phyloP scores from a whole-genome alignment of 495 filamentous ascomycete species.

The Tuber magnatum region DNA sequence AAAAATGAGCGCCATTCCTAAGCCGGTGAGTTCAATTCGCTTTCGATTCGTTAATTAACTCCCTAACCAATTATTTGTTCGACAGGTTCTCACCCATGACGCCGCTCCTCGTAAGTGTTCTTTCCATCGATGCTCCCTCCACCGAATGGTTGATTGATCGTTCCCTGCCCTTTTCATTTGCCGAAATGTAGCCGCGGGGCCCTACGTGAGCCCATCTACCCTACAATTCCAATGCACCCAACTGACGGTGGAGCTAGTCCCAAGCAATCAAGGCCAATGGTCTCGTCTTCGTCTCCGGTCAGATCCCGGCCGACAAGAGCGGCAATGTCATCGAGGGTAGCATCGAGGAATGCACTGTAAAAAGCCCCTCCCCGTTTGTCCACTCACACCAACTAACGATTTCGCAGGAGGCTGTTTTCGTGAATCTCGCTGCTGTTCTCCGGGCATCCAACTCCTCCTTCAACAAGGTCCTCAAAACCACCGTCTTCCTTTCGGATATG shows the following conservation, averaged over 20 bases:
- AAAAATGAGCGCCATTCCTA: constrained; percentile 35
- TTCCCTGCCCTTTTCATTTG: constrained; percentile 7
- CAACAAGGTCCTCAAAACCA: constrained; percentile 62
- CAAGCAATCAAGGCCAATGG: constrained; percentile 80
- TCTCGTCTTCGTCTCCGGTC: constrained; percentile 85
- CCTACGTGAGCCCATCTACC: constrained; percentile 27
- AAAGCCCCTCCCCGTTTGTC: constrained; percentile 38
- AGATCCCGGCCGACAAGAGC: constrained; percentile 71
- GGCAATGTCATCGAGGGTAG: constrained; percentile 68
- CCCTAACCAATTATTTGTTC: not conserved
- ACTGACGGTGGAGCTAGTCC: constrained; percentile 50
- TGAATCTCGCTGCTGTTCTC: constrained; percentile 60
- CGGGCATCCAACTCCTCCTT: constrained; percentile 56
- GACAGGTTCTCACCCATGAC: constrained; percentile 34
- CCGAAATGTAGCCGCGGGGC: constrained; percentile 36
- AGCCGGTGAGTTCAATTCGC: constrained; percentile 20
- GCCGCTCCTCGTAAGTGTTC: constrained; percentile 36
- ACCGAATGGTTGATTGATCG: constrained; percentile 1
- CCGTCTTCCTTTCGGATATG: constrained; percentile 64
- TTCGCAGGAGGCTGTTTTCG: constrained; percentile 42
- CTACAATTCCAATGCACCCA: too few relatives aligned
- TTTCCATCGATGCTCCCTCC: not conserved
- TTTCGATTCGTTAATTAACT: not conserved
- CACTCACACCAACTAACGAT: not conserved
- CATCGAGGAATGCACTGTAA: constrained; percentile 54